These are phyloP conservation scores for Ogataea pilisensis DNA, from an alignment of 805 yeast genomes.

Conservation along the genomic window DNA sequence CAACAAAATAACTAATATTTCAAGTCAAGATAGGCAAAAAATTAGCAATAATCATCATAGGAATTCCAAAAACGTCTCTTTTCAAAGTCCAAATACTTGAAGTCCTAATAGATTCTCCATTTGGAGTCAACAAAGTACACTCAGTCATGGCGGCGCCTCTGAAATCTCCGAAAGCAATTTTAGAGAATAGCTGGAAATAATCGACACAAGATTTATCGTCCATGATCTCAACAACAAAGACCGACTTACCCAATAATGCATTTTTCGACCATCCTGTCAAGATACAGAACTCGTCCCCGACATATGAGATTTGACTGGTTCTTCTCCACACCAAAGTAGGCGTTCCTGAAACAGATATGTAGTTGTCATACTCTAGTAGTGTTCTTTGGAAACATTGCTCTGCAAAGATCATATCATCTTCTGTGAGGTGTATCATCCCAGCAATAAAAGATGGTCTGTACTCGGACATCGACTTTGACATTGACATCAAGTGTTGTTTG, in stretches of 20 bases:
- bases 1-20: conserved; percentile 3
- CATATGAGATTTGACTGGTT: conserved; percentile 92
- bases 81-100: conserved; percentile 90
- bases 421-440: conserved; percentile 81
- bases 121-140: conserved; percentile 68
- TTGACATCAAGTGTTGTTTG: conserved; percentile 56
- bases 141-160: conserved; percentile 85
- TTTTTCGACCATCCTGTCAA: conserved; percentile 86
- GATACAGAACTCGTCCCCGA: conserved; percentile 88
- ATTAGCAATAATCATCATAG: conserved; percentile 94
- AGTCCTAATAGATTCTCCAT: conserved; percentile 57
- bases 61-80: conserved; percentile 93
- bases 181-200: conserved; percentile 80
- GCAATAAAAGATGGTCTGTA: conserved; percentile 93
- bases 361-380: conserved; percentile 79
- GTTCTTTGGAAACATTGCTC: conserved; percentile 96
- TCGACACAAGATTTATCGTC: conserved; percentile 85
- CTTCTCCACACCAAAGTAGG: conserved; percentile 96
- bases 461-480: conserved; percentile 86
- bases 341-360: conserved; percentile 80
- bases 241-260: conserved; percentile 59
- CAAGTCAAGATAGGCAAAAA: conserved; percentile 69
- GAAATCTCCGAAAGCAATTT: conserved; percentile 87
- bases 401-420: conserved; percentile 89
- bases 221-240: conserved; percentile 76